Evolutionary conservation across 805 yeast genomes (phyloP).

Genomic region (Kregervanrija delftensis): DNA sequence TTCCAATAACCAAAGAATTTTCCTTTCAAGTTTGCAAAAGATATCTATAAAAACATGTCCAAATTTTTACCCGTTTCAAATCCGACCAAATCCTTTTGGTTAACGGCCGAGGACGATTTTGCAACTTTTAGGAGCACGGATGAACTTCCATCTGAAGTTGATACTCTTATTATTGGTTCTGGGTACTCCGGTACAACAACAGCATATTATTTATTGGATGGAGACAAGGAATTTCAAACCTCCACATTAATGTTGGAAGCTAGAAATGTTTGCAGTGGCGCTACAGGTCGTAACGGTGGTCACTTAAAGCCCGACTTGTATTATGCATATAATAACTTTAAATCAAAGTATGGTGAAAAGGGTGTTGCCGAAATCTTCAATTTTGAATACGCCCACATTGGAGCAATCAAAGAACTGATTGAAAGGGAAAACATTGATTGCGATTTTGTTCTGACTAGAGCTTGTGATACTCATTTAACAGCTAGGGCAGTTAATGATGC

Average conservation of each 20-base stretch:
- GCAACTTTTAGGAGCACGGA: constrained; percentile 15
- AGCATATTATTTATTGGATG: constrained; percentile 21
- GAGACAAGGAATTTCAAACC: constrained; percentile 7
- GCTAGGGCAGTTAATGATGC: constrained; percentile 13
- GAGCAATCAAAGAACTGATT: constrained; percentile 27
- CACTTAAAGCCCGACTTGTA: constrained; percentile 34
- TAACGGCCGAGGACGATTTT: constrained; percentile 15
- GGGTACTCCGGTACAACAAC: constrained; percentile 40
- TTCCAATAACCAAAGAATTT: no score
- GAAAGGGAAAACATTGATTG: constrained; percentile 31
- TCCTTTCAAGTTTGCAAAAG: no score
- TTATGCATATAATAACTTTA: constrained; percentile 14
- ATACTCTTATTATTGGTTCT: constrained; percentile 36
- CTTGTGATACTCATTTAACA: constrained; percentile 15
- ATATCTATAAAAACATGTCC: neutral
- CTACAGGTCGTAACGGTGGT: constrained; percentile 45
- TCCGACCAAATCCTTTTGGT: constrained; percentile 19
- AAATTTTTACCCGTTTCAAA: constrained; percentile 14
- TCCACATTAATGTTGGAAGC: constrained; percentile 30
- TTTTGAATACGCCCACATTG: constrained; percentile 31
- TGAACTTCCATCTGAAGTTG: constrained; percentile 31
- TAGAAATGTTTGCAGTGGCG: constrained; percentile 31
- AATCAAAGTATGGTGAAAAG: constrained; percentile 15
- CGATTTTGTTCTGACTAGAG: constrained; percentile 29
- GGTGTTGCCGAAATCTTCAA: constrained; percentile 31